Evolutionary conservation across 139 green algal genomes (phyloP).

Genomic region (Spirogloea muscicola): DNA sequence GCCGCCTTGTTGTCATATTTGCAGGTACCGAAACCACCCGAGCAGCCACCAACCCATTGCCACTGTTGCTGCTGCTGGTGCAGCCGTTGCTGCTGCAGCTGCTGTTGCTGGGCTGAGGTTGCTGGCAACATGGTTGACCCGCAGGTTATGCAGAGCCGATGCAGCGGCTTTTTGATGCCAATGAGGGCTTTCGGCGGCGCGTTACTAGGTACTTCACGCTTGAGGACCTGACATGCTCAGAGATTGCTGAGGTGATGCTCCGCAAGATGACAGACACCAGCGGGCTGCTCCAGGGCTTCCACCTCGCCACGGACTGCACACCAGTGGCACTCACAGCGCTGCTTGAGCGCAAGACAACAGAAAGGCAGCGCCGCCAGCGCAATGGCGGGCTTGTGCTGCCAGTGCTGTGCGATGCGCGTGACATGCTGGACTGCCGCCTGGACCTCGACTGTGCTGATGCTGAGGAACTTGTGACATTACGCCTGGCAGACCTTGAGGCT

Average conservation of each 20-base stretch:
- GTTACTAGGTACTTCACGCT: slow-evolving; percentile 16
- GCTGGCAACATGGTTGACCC: too few relatives aligned
- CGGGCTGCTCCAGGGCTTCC: not conserved
- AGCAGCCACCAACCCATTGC: too few relatives aligned
- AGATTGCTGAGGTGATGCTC: slow-evolving; percentile 10
- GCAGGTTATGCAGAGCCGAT: slow-evolving; percentile 20
- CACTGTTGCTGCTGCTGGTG: too few relatives aligned
- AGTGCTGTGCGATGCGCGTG: slow-evolving; percentile 8
- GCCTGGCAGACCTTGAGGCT: slow-evolving; percentile 5
- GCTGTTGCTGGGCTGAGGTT: not conserved
- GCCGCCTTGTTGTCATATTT: slow-evolving; percentile 8
- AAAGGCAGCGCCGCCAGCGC: not conserved
- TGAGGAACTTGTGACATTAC: not conserved
- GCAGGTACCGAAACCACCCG: too few relatives aligned
- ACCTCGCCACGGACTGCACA: not conserved
- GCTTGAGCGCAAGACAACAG: not conserved
- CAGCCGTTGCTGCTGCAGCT: too few relatives aligned
- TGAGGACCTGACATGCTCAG: not conserved
- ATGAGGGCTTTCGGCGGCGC: slow-evolving; percentile 21
- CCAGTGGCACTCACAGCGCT: not conserved
- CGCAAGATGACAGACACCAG: slow-evolving; percentile 1
- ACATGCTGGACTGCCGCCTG: slow-evolving; percentile 14
- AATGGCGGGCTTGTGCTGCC: slow-evolving; percentile 15
- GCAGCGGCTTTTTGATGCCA: slow-evolving; percentile 8
- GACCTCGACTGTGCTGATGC: not conserved